Evolutionary conservation across 352 stramenopile species (phyloP).

Genomic region (Globisporangium megalacanthum): DNA sequence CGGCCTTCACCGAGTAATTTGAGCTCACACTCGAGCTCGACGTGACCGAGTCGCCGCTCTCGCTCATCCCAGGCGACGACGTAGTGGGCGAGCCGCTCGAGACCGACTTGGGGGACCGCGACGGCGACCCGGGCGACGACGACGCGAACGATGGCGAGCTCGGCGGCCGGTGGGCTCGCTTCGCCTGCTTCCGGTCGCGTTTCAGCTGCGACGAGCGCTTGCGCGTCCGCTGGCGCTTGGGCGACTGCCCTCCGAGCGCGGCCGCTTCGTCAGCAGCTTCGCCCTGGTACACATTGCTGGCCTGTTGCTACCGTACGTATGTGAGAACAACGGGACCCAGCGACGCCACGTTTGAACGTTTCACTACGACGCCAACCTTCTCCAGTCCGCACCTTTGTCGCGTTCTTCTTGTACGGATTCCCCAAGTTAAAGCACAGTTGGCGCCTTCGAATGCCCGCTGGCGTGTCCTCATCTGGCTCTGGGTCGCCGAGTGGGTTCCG

Average conservation of each 20-base stretch:
- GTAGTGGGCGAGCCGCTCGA: constrained; percentile 44
- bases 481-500: constrained; percentile 80
- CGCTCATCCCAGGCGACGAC: constrained; percentile 62
- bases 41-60: constrained; percentile 52
- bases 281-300: constrained; percentile 78
- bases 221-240: constrained; percentile 73
- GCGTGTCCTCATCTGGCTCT: constrained; percentile 80
- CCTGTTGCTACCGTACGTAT: constrained; percentile 25
- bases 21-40: constrained; percentile 53
- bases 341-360: no score
- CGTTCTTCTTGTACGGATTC: constrained; percentile 87
- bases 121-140: constrained; percentile 65
- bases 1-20: constrained; percentile 77
- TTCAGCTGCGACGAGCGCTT: constrained; percentile 86
- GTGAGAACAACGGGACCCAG: background rate
- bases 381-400: constrained; percentile 48
- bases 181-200: constrained; percentile 69
- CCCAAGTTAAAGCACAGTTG: constrained; percentile 84
- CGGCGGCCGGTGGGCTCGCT: constrained; percentile 52
- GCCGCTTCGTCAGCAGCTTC: constrained; percentile 84
- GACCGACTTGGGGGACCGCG: constrained; percentile 45
- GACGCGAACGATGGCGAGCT: constrained; percentile 58
- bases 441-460: constrained; percentile 55
- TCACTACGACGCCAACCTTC: no score
- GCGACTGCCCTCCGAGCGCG: constrained; percentile 62